phyloP scores from a whole-genome alignment of 2,329 filamentous ascomycete genomes.

The Neonectria sp. region DNA sequence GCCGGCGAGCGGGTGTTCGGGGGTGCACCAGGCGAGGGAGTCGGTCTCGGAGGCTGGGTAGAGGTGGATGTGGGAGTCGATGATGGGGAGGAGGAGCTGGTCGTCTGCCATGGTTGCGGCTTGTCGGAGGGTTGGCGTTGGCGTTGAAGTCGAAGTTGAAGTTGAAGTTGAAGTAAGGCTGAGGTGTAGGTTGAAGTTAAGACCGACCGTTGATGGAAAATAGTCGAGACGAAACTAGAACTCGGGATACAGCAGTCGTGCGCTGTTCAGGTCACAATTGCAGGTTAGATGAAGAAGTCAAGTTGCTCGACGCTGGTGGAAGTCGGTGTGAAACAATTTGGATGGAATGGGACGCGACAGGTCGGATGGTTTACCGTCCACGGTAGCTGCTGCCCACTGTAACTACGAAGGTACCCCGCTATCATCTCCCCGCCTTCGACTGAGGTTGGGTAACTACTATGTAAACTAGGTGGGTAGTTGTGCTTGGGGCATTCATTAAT shows the following conservation, averaged over 20 bases:
- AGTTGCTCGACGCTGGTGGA: slow-evolving; percentile 13
- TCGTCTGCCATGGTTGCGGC: slow-evolving; percentile 54
- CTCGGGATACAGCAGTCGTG: neutral
- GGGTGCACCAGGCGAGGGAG: slow-evolving; percentile 78
- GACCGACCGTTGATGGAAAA: neutral
- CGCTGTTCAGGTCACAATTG: neutral
- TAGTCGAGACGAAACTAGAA: neutral
- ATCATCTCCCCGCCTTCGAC: slow-evolving; percentile 25
- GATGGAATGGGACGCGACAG: slow-evolving; percentile 10
- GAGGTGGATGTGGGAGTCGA: slow-evolving; percentile 95
- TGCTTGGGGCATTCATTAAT: slow-evolving; percentile 2
- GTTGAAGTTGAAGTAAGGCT: neutral
- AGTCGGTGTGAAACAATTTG: slow-evolving; percentile 23
- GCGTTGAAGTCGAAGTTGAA: neutral
- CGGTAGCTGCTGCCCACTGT: slow-evolving; percentile 17
- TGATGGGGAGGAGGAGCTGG: slow-evolving; percentile 70
- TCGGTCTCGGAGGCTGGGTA: slow-evolving; percentile 79
- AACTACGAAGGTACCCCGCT: slow-evolving; percentile 22
- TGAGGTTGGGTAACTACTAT: slow-evolving; percentile 6
- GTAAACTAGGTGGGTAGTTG: neutral
- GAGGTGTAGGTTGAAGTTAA: neutral
- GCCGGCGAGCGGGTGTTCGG: slow-evolving; percentile 71
- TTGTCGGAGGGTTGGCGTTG: slow-evolving; percentile 3
- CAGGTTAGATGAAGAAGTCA: neutral
- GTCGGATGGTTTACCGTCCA: slow-evolving; percentile 4